These are phyloP conservation scores for Elsinoe batatas DNA, from an alignment of 2,329 filamentous ascomycete genomes.

Conservation along the genomic window DNA sequence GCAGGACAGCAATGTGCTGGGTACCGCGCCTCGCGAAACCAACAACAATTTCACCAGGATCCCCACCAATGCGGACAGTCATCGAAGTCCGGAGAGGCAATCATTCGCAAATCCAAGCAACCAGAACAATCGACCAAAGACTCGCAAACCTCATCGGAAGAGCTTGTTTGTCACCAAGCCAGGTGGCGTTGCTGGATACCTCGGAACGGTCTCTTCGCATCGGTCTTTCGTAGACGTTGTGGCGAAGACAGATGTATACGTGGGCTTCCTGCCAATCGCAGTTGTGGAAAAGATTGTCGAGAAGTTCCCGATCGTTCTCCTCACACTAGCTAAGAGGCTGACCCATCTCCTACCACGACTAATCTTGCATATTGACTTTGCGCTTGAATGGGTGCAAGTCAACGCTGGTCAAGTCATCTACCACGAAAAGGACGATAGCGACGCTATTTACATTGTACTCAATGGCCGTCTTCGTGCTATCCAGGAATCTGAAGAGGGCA, in stretches of 20 bases:
- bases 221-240: constrained; percentile 93
- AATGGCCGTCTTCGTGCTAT: constrained; percentile 85
- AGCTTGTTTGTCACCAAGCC: constrained; percentile 89
- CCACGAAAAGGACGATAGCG: constrained; percentile 87
- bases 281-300: constrained; percentile 89
- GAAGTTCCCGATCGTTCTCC: constrained; percentile 76
- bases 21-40: constrained; percentile 29
- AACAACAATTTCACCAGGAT: constrained; percentile 22
- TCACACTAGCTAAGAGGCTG: constrained; percentile 92
- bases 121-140: constrained; percentile 29
- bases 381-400: constrained; percentile 95
- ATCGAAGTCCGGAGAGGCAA: constrained; percentile 16
- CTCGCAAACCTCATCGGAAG: constrained; percentile 48
- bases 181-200: constrained; percentile 85
- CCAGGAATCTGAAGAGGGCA: constrained; percentile 68
- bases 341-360: constrained; percentile 81
- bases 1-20: constrained; percentile 35
- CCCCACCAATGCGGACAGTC: constrained; percentile 11
- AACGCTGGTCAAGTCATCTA: constrained; percentile 91
- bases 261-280: constrained; percentile 79
- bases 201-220: constrained; percentile 89
- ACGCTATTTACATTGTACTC: constrained; percentile 95
- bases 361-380: constrained; percentile 95
- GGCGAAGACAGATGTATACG: constrained; percentile 96
- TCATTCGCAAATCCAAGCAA: constrained; percentile 21